Evolutionary conservation across 1,284 basidiomycete species (phyloP).

Genomic region (Tetrapyrgos nigripes): DNA sequence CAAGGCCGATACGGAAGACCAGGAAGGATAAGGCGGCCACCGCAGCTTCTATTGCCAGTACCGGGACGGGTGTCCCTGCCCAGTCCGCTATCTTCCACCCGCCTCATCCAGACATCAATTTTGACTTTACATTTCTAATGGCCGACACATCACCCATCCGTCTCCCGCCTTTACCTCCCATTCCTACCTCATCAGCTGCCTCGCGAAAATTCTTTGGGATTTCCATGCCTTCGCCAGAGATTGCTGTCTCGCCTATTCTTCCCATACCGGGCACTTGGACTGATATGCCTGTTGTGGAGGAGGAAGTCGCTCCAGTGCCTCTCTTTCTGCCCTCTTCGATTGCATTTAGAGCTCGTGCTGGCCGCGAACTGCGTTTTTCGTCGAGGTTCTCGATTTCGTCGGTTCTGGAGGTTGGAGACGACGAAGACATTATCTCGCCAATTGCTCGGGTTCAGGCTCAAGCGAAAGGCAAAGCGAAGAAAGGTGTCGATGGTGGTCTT

Average conservation of each 20-base stretch:
- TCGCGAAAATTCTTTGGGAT: background rate
- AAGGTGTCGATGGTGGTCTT: too few species aligned
- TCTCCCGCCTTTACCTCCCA: background rate
- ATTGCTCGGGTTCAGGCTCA: background rate
- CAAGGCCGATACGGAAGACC: constrained; percentile 12
- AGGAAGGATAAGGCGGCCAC: constrained; percentile 10
- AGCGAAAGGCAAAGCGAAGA: background rate
- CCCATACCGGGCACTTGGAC: too few species aligned
- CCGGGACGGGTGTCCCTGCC: too few species aligned
- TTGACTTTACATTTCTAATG: background rate
- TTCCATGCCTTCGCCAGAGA: background rate
- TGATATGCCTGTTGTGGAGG: too few species aligned
- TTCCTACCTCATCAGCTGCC: background rate
- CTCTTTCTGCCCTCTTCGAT: too few species aligned
- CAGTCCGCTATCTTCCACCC: background rate
- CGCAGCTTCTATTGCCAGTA: background rate
- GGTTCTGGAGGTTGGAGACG: background rate
- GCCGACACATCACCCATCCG: background rate
- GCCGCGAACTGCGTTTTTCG: background rate
- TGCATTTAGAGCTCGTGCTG: too few species aligned
- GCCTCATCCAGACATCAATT: background rate
- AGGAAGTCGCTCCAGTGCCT: too few species aligned
- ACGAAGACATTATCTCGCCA: background rate
- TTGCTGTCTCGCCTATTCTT: background rate
- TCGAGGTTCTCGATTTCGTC: background rate